Base-by-base conservation (phyloP, 169 alveolate genomes). In the Plasmodium relictum region DNA sequence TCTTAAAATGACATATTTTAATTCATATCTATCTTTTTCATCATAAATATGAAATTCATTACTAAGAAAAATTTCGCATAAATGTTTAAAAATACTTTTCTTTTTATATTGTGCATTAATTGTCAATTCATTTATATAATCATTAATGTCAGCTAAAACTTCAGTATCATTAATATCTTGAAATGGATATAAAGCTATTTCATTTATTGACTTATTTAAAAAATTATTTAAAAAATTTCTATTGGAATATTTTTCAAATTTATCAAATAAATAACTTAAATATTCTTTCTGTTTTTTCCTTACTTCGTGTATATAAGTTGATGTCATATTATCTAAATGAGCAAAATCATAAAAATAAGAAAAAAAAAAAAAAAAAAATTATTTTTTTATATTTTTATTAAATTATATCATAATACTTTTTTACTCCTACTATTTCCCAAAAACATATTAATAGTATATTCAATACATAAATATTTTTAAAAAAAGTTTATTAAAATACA, bases 91-190 rank as follows among this genome's bases (percentile, higher is more conserved):
- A 58, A 86, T 45, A 31, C 48, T n/a, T 86, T 86, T 86, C 65
- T 73, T 86, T 65, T 86, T 86, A 86, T 86, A 86, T 41, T 86
- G 68, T 26, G 87, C 92, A 86, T 72, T 86, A 48, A 86, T 86
- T n/a, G 76, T 86, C 37, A 86, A 22, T 45, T 86, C 92, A 41
- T 86, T 86, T 0, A 86, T 86, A 73, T 22, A 86, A 10, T 45
- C 88, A 16, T 86, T 86, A 42, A 86, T 73, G 48, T 86, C 92
- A 37, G 70, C 58, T 42, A 86, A 31, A 14, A 86, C 88, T 70
- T 86, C 92, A 63, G 54, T 86, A 14, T 86, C 85, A 66, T 73
- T 86, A 16, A 86, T 87, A 86, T 86, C 92, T 86, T 86, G 92
- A 52, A 86, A 86, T 24, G 92, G 92, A 65, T 86, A 66, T 68